A percentile compares a stretch with the other conserved stretches of the same genome.
Conservation (phyloP, 352 stramenopile genomes). For the Phytophthora pisi region DNA sequence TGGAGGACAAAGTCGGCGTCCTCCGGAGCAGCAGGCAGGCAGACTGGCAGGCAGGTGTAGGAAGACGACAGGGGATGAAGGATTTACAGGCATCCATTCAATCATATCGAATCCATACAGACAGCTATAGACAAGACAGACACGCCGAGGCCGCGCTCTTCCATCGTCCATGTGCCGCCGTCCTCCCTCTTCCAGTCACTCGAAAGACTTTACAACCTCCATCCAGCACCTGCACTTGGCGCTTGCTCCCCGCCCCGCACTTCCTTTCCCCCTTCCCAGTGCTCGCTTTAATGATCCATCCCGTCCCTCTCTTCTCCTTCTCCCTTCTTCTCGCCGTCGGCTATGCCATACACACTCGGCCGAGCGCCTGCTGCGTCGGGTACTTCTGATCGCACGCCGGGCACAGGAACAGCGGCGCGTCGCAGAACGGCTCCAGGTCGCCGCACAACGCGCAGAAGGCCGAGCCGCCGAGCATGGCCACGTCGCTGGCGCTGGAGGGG, state of each 20-base stretch:
- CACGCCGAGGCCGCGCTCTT: conserved; percentile 27
- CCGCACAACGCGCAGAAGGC: conserved; percentile 79
- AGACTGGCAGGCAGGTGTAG: conserved; percentile 17
- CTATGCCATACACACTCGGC: conserved; percentile 63
- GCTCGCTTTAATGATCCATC: conserved; percentile 19
- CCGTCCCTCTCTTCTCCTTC: conserved; percentile 10
- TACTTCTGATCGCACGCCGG: conserved; percentile 83
- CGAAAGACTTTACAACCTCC: conserved; percentile 1
- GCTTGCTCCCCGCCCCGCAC: neutral
- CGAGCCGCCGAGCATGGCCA: conserved; percentile 47
- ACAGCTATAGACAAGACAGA: conserved; percentile 44
- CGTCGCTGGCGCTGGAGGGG: conserved; percentile 71
- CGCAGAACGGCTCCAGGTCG: conserved; percentile 44
- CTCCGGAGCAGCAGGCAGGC: neutral
- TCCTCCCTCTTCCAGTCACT: conserved; percentile 16
- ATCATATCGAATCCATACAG: conserved; percentile 45
- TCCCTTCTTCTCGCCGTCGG: conserved; percentile 7
- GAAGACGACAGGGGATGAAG: conserved; percentile 34
- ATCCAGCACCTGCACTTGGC: conserved; percentile 3
- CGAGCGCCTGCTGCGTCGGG: conserved; percentile 78
- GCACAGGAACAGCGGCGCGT: conserved; percentile 74
- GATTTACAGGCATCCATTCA: conserved; percentile 50
- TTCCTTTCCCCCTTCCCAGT: conserved; percentile 8
- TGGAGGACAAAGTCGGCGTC: neutral
- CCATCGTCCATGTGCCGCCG: conserved; percentile 30